Conservation (phyloP, 306 rosid species). For the Corylus americana region DNA sequence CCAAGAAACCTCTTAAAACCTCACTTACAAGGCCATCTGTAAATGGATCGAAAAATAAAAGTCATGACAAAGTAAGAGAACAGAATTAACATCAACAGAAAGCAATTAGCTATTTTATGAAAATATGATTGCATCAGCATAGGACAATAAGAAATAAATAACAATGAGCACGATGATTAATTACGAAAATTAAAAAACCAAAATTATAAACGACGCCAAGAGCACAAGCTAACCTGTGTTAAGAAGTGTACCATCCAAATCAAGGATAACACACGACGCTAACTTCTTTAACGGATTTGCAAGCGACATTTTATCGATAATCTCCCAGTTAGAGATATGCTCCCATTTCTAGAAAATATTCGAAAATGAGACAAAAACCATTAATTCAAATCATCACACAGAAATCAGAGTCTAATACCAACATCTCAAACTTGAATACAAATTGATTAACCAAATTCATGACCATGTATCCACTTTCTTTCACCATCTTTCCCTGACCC, state of each 20-base stretch:
- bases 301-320: conserved; percentile 41
- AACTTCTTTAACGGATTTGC: conserved; percentile 46
- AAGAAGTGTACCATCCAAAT: conserved; percentile 87
- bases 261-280: conserved; percentile 69
- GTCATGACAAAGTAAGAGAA: conserved; percentile 6
- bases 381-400: neutral
- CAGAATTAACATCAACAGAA: neutral
- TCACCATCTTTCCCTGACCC: neutral
- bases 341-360: conserved; percentile 7
- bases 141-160: neutral
- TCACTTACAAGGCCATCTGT: conserved; percentile 71
- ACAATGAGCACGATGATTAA: neutral
- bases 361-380: neutral
- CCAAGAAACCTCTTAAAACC: conserved; percentile 53
- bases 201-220: neutral
- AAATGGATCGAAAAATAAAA: neutral
- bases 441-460: neutral
- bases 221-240: conserved; percentile 56
- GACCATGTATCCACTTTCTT: neutral
- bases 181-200: neutral
- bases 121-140: neutral
- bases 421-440: neutral
- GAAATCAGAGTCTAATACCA: neutral
- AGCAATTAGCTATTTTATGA: conserved; percentile 4
- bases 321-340: conserved; percentile 13